Percentiles rank a stretch among this genome's conserved stretches.
Evolutionary conservation across 1,139 yeast species (phyloP).

Genomic region (Chernovozyma aurita): DNA sequence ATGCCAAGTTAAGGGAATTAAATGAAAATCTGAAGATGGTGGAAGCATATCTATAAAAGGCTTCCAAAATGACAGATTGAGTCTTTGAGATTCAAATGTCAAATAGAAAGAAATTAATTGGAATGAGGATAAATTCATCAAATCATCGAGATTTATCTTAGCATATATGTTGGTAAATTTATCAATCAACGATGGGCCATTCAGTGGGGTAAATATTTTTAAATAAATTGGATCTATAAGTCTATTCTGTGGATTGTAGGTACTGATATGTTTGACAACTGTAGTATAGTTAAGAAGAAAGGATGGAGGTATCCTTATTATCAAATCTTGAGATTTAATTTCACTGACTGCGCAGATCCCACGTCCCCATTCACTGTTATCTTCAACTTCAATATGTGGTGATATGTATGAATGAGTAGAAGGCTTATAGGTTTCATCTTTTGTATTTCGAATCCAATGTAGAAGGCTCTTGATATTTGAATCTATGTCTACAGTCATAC

Average conservation of each 20-base stretch:
- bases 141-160: constrained; percentile 21
- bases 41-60: constrained; percentile 65
- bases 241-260: constrained; percentile 15
- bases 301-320: constrained; percentile 55
- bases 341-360: constrained; percentile 46
- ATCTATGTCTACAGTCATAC: constrained; percentile 5
- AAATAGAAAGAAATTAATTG: constrained; percentile 48
- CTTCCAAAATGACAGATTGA: constrained; percentile 49
- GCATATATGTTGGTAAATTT: constrained; percentile 28
- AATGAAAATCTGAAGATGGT: constrained; percentile 37
- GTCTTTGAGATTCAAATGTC: constrained; percentile 40
- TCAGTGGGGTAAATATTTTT: constrained; percentile 16
- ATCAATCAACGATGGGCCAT: constrained; percentile 17
- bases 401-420: constrained; percentile 25
- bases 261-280: constrained; percentile 37
- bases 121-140: constrained; percentile 37
- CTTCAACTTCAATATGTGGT: constrained; percentile 24
- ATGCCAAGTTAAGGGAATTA: constrained; percentile 53
- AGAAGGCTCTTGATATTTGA: constrained; percentile 10
- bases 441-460: constrained; percentile 23
- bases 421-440: constrained; percentile 17
- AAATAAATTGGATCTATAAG: constrained; percentile 19
- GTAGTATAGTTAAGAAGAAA: constrained; percentile 60
- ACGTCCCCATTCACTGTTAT: constrained; percentile 48
- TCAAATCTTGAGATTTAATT: constrained; percentile 35